phyloP scores from a whole-genome alignment of 192 early-diverging fungal genomes.

The Rhizophagus clarus region DNA sequence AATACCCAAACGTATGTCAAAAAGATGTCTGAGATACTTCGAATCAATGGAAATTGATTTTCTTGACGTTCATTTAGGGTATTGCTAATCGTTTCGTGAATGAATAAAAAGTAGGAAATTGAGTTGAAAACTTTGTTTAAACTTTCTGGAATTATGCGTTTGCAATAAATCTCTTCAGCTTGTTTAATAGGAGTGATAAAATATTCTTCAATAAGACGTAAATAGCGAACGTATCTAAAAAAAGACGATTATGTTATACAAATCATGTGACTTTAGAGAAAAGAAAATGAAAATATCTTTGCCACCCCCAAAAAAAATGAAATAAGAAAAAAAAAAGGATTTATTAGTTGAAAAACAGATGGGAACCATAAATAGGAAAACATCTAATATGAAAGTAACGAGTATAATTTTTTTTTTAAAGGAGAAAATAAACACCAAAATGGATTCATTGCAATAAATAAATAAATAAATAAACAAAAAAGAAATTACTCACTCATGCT shows the following conservation, averaged over 20 bases:
- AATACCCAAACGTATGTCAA: slow-evolving; percentile 50
- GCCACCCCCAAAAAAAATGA: too few relatives aligned
- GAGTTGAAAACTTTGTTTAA: slow-evolving; percentile 56
- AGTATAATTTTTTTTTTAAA: too few relatives aligned
- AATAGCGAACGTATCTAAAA: slow-evolving; percentile 78
- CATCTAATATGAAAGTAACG: too few relatives aligned
- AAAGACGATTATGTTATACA: too few relatives aligned
- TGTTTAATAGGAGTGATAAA: slow-evolving; percentile 46
- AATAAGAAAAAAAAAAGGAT: too few relatives aligned
- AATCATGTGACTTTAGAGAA: slow-evolving; percentile 13
- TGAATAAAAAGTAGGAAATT: slow-evolving; percentile 50
- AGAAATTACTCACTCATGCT: too few relatives aligned
- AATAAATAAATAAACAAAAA: too few relatives aligned
- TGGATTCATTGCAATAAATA: too few relatives aligned
- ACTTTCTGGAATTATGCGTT: slow-evolving; percentile 47
- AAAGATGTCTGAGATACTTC: slow-evolving; percentile 55
- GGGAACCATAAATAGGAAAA: too few relatives aligned
- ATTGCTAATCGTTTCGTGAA: slow-evolving; percentile 53
- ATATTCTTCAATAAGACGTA: slow-evolving; percentile 69
- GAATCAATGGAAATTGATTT: slow-evolving; percentile 53
- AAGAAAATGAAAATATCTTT: too few relatives aligned
- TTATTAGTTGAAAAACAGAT: too few relatives aligned
- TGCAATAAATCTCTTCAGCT: slow-evolving; percentile 28
- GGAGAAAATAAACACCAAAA: too few relatives aligned
- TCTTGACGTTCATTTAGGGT: slow-evolving; percentile 57